These are phyloP conservation scores for Arxiozyma slooffiae DNA, from an alignment of 1,139 yeast species.

Conservation along the genomic window DNA sequence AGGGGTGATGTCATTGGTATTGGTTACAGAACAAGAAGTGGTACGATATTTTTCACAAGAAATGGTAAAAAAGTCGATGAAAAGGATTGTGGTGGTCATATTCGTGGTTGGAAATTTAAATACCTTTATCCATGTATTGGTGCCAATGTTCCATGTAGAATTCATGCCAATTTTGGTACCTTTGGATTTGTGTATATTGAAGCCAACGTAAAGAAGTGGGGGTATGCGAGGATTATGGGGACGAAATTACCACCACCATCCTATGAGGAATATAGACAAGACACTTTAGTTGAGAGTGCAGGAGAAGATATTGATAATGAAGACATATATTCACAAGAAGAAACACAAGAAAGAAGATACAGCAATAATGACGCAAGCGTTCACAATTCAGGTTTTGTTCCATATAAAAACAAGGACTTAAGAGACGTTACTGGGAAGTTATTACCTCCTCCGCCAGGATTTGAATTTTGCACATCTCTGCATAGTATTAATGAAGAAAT, in stretches of 20 bases:
- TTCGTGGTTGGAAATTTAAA: slow-evolving; percentile 68
- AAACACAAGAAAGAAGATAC: slow-evolving; percentile 25
- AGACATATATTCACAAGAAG: slow-evolving; percentile 17
- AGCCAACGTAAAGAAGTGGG: slow-evolving; percentile 84
- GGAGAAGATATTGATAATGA: slow-evolving; percentile 29
- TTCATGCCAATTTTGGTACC: slow-evolving; percentile 83
- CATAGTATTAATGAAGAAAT: slow-evolving; percentile 24
- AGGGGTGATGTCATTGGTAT: slow-evolving; percentile 59
- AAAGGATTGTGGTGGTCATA: slow-evolving; percentile 60
- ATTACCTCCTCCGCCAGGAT: slow-evolving; percentile 31
- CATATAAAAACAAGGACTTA: slow-evolving; percentile 1
- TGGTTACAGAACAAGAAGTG: slow-evolving; percentile 52
- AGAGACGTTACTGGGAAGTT: slow-evolving; percentile 19
- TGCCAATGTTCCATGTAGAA: slow-evolving; percentile 58
- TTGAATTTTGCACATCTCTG: slow-evolving; percentile 28
- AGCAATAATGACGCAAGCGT: neutral
- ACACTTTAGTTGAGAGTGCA: slow-evolving; percentile 32
- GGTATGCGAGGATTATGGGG: slow-evolving; percentile 70
- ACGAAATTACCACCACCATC: slow-evolving; percentile 65
- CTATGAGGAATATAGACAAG: slow-evolving; percentile 43
- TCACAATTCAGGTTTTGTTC: neutral
- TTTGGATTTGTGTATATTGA: slow-evolving; percentile 89
- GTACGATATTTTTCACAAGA: slow-evolving; percentile 58
- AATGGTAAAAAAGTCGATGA: slow-evolving; percentile 63
- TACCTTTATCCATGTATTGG: slow-evolving; percentile 89